Evolutionary conservation across 2,329 filamentous ascomycete genomes (phyloP).

Genomic region (Stemphylium beticola): DNA sequence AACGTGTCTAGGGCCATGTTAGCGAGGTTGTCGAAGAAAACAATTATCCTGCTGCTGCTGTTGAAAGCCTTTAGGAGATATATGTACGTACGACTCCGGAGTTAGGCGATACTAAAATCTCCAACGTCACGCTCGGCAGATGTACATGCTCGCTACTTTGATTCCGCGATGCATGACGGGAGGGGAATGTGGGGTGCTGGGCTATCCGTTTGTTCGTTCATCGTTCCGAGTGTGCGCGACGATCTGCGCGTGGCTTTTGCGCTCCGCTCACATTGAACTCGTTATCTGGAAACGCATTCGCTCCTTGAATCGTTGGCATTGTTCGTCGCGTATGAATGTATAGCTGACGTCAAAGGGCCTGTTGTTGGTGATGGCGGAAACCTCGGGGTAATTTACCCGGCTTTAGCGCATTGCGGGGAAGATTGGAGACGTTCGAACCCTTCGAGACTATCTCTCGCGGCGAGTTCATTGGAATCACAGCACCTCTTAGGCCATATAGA

Average conservation of each 20-base stretch:
- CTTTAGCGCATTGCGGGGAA: too few relatives aligned
- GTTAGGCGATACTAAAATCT: neutral
- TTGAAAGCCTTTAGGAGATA: neutral
- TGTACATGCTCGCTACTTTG: constrained; percentile 21
- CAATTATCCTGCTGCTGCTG: neutral
- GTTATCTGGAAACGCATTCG: too few relatives aligned
- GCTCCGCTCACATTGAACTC: too few relatives aligned
- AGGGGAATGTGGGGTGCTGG: constrained; percentile 17
- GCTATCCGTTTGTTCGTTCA: neutral
- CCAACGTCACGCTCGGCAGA: constrained; percentile 30
- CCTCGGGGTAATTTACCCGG: too few relatives aligned
- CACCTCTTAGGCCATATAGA: too few relatives aligned
- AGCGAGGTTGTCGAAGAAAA: neutral
- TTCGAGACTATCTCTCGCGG: too few relatives aligned
- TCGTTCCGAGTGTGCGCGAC: neutral
- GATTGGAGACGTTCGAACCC: too few relatives aligned
- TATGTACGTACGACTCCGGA: constrained; percentile 10
- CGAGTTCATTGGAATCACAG: too few relatives aligned
- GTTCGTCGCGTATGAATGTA: too few relatives aligned
- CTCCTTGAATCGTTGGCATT: too few relatives aligned
- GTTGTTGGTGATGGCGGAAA: too few relatives aligned
- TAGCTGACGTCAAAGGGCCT: too few relatives aligned
- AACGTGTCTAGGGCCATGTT: constrained; percentile 38
- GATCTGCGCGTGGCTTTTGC: neutral
- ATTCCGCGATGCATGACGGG: constrained; percentile 12